Percentiles rank a stretch among this genome's conserved stretches.
Conservation (phyloP, 2,329 filamentous ascomycete genomes). For the Arthrobotrys entomopaga region DNA sequence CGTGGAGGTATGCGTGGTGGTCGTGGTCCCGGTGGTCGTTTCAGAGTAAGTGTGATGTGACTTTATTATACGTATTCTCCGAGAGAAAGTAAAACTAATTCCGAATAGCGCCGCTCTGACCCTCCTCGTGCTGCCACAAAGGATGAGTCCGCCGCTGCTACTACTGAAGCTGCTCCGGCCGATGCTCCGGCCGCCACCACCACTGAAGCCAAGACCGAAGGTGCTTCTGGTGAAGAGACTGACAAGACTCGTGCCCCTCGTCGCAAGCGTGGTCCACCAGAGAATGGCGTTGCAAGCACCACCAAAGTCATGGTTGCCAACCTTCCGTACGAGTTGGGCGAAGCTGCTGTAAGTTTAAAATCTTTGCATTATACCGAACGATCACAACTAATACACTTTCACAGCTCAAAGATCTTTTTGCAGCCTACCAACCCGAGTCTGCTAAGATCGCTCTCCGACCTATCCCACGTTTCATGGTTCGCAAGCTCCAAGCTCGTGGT, state of each 20-base stretch:
- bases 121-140: constrained; percentile 63
- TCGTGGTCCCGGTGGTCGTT: constrained; percentile 63
- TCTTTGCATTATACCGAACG: not conserved
- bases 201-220: constrained; percentile 67
- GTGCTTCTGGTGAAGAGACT: constrained; percentile 57
- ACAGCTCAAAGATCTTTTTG: constrained; percentile 97
- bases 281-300: constrained; percentile 97
- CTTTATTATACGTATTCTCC: constrained; percentile 14
- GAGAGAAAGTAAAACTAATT: constrained; percentile 11
- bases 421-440: constrained; percentile 87
- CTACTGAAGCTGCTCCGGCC: constrained; percentile 68
- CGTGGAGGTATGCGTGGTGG: constrained; percentile 71
- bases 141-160: constrained; percentile 67
- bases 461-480: constrained; percentile 99
- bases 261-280: constrained; percentile 89
- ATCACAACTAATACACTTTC: constrained; percentile 14
- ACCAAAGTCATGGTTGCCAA: constrained; percentile 99
- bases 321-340: constrained; percentile 95
- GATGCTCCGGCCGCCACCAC: constrained; percentile 68
- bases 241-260: constrained; percentile 64
- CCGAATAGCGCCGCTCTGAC: constrained; percentile 58
- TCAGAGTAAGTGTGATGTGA: constrained; percentile 70
- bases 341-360: constrained; percentile 80
- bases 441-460: constrained; percentile 99
- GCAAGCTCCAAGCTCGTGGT: constrained; percentile 98